These are phyloP conservation scores for Dothideomycetidae sp. DNA, from an alignment of 2,329 filamentous ascomycete genomes.

Conservation along the genomic window DNA sequence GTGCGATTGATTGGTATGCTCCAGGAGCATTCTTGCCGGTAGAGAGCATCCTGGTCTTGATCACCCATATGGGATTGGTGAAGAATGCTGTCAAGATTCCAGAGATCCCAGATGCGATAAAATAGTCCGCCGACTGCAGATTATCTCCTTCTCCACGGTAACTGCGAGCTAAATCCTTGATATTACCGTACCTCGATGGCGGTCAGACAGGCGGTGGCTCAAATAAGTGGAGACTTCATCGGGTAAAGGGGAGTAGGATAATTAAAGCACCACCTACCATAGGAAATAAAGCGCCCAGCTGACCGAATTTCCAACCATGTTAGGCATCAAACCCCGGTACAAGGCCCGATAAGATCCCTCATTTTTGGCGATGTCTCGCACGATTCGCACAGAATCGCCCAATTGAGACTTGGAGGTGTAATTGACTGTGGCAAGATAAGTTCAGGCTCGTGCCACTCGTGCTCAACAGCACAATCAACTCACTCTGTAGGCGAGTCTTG, in stretches of 20 bases:
- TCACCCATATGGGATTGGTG: constrained; percentile 95
- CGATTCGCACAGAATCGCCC: constrained; percentile 40
- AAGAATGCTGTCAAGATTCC: constrained; percentile 65
- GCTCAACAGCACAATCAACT: no score
- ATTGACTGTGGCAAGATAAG: constrained; percentile 34
- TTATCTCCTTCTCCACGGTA: constrained; percentile 25
- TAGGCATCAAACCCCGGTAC: constrained; percentile 81
- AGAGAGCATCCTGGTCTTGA: constrained; percentile 94
- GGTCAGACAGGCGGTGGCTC: constrained; percentile 6
- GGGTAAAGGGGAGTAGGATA: no score
- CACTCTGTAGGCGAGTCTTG: constrained; percentile 76
- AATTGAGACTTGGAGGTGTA: constrained; percentile 33
- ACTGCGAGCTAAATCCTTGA: constrained; percentile 40
- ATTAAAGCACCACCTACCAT: constrained; percentile 31
- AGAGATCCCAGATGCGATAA: constrained; percentile 54
- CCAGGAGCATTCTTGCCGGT: constrained; percentile 59
- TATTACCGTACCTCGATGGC: constrained; percentile 36
- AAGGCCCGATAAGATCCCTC: constrained; percentile 52
- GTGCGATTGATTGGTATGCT: constrained; percentile 66
- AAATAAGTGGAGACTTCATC: no score
- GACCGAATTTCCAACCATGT: constrained; percentile 76
- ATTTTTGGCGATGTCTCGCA: constrained; percentile 37
- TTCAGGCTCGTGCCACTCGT: not conserved
- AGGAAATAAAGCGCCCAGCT: constrained; percentile 93
- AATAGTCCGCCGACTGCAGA: constrained; percentile 58